Percentiles rank a stretch among this genome's conserved stretches.
These are phyloP conservation scores for Mycena citricolor DNA, from an alignment of 1,284 basidiomycete species.

Conservation along the genomic window DNA sequence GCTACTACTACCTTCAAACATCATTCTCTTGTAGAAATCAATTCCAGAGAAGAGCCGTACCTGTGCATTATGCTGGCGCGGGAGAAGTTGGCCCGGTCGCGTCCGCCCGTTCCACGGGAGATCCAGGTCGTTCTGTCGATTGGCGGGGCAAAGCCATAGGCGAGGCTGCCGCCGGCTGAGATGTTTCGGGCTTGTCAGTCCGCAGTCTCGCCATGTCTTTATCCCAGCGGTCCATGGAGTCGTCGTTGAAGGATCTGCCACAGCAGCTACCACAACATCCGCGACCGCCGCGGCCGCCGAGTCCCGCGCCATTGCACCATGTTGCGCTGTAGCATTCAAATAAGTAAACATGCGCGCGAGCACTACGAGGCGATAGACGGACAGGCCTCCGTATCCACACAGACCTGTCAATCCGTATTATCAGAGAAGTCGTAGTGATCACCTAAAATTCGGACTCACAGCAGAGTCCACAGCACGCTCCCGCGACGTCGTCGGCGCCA, in stretches of 20 bases:
- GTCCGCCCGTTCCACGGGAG: no score
- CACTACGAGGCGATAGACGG: background rate
- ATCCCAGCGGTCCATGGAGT: conserved; percentile 3
- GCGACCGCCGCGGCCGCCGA: background rate
- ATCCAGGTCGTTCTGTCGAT: no score
- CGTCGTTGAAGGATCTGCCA: conserved; percentile 1
- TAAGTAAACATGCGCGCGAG: background rate
- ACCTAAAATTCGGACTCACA: background rate
- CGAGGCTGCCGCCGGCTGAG: background rate
- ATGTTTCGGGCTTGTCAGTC: background rate
- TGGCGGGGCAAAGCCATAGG: background rate
- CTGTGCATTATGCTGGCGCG: no score
- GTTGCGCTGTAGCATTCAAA: background rate
- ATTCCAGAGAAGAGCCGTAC: no score
- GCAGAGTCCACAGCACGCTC: conserved; percentile 2
- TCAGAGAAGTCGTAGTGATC: background rate
- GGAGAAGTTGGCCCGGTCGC: no score
- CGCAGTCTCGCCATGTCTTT: conserved; percentile 1
- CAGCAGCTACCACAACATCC: conserved; percentile 3
- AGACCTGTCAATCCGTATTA: background rate
- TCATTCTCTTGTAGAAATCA: no score
- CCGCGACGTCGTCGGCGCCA: conserved; percentile 1
- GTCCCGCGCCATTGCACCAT: background rate
- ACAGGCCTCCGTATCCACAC: conserved; percentile 3
- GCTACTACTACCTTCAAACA: no score